Base-by-base conservation (phyloP, 495 filamentous ascomycete genomes). In the Podospora tetraspora region DNA sequence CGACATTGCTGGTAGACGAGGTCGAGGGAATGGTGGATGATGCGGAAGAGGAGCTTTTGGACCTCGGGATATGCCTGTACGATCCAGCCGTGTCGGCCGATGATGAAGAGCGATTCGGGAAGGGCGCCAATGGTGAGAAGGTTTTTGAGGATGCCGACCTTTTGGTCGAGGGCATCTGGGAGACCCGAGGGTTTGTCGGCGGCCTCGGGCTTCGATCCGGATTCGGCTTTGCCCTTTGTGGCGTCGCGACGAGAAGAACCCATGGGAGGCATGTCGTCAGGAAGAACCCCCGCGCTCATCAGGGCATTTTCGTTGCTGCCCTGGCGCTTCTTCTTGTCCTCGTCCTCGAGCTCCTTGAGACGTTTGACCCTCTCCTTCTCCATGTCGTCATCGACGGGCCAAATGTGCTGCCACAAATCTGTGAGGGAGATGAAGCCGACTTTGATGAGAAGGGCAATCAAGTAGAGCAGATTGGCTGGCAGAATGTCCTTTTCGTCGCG, bases 351-450 rank as follows among this genome's bases (percentile, higher is more conserved):
- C 72, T 95, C 93, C 65, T 89, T 88, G 76, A 87, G 81, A 69
- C 89, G 88, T 68, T 87, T 83, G 25, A 85, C 82, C 69, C 85
- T 86, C 29, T 95, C 76, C 0, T 74, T 81, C 59, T 89, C 84
- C 94, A 98, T 98, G 3, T 86, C 83, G 22, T 91, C 88, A 70
- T 98, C 94, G 0, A 84, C 81, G 23, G 96, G 91, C 85, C 92
- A 94, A 5, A 98, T 88, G 74, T 98, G 96, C 43, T 94, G 89
- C 76, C 97, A 97, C 23, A 99, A 81, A 73, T 98, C 95, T 56
- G 87, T 86, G 3, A 99, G 82, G n/a, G 94, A 97, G 68, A 99
- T 93, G 77, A 99, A 98, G 24, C 96, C 96, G 61, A 96, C 90
- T 78, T 98, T 98, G 79, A 99, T 97, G 56, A 99, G 86, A 27